These are phyloP conservation scores for Yamadazyma spencermartinsiae DNA, from an alignment of 1,139 yeast species.

Conservation along the genomic window DNA sequence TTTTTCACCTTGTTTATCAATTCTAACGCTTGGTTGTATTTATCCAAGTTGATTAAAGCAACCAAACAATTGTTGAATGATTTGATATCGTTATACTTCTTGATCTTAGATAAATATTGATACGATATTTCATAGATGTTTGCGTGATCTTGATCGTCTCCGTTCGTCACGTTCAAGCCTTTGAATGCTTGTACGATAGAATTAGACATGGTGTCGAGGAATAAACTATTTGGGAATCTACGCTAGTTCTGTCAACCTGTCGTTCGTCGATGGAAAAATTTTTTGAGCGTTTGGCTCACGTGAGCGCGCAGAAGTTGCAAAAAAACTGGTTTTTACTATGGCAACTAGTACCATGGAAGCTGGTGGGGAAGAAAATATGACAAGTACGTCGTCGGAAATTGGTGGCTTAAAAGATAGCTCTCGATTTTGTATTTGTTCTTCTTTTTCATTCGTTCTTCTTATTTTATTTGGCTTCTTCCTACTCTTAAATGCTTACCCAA, in stretches of 20 bases:
- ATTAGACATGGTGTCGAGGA: constrained; percentile 36
- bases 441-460: no score
- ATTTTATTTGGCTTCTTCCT: neutral
- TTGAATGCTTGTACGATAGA: constrained; percentile 48
- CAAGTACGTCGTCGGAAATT: no score
- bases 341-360: neutral
- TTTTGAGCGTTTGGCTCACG: neutral
- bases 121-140: constrained; percentile 28
- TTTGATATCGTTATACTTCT: constrained; percentile 44
- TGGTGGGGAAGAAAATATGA: no score
- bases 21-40: constrained; percentile 56
- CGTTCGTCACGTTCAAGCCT: constrained; percentile 33
- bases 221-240: no score
- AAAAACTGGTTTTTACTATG: neutral
- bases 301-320: constrained; percentile 4
- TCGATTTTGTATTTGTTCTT: no score
- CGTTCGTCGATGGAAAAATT: constrained; percentile 12
- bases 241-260: neutral
- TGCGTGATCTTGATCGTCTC: constrained; percentile 33
- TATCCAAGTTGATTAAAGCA: constrained; percentile 72
- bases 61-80: constrained; percentile 65
- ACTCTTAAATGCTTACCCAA: no score
- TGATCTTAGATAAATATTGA: constrained; percentile 23
- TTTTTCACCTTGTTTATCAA: constrained; percentile 43
- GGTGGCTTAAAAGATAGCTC: no score